phyloP scores from a whole-genome alignment of 108 stramenopile genomes.

The Fistulifera pelliculosa region DNA sequence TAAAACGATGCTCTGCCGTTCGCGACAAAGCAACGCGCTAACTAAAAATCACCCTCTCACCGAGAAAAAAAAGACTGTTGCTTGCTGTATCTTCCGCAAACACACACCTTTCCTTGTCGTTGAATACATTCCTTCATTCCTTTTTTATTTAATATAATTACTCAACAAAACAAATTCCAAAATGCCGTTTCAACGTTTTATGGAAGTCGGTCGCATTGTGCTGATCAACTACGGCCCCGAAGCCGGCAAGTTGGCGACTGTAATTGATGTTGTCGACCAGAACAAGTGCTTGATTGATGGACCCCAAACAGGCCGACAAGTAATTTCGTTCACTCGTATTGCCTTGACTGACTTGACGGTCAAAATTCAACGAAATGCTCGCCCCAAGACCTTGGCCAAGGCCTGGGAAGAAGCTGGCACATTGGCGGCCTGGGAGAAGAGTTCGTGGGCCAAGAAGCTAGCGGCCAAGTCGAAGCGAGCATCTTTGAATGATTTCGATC shows the following conservation, averaged over 20 bases:
- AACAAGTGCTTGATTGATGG: conserved; percentile 98
- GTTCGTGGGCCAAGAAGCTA: conserved; percentile 94
- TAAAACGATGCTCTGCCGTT: conserved; percentile 1
- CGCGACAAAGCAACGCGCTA: background rate
- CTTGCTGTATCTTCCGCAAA: too few relatives aligned
- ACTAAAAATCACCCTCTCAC: too few relatives aligned
- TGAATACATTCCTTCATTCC: too few relatives aligned
- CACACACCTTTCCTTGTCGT: too few relatives aligned
- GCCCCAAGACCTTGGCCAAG: conserved; percentile 78
- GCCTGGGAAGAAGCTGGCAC: conserved; percentile 85
- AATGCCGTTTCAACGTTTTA: conserved; percentile 95
- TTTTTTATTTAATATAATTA: too few relatives aligned
- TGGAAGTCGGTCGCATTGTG: conserved; percentile 98
- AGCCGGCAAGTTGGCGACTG: conserved; percentile 89
- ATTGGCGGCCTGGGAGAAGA: conserved; percentile 84
- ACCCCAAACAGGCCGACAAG: conserved; percentile 94
- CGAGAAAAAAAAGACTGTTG: too few relatives aligned
- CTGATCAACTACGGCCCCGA: conserved; percentile 97
- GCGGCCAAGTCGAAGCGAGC: conserved; percentile 80
- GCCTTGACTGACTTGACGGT: conserved; percentile 92
- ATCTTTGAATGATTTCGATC: conserved; percentile 86
- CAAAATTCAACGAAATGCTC: conserved; percentile 86
- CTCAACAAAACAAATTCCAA: conserved; percentile 2
- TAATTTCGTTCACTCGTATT: conserved; percentile 89
- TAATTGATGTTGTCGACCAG: conserved; percentile 96